Evolutionary conservation across 257 asterid species (phyloP).

Genomic region (Fraxinus quadrangulata): DNA sequence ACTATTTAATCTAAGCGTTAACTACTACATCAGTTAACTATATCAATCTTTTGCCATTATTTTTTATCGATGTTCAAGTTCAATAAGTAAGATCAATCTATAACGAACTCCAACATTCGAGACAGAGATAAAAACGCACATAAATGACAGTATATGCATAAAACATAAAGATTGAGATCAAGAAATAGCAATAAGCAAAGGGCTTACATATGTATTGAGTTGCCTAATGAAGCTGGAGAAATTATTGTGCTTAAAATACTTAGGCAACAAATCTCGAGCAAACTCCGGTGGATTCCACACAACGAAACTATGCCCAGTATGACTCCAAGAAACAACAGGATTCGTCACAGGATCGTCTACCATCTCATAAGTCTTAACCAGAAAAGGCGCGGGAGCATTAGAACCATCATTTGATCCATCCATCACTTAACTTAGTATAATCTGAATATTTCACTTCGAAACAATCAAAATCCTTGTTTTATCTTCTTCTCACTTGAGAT

Average conservation of each 20-base stretch:
- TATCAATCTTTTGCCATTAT: not conserved
- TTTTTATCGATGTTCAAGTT: not conserved
- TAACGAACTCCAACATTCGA: not conserved
- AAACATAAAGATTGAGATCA: not conserved
- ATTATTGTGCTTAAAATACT: slow-evolving; percentile 88
- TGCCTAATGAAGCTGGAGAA: slow-evolving; percentile 94
- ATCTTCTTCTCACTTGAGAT: not conserved
- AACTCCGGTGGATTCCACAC: slow-evolving; percentile 95
- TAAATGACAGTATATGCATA: not conserved
- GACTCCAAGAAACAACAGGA: slow-evolving; percentile 80
- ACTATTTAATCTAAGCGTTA: not conserved
- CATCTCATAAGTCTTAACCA: slow-evolving; percentile 85
- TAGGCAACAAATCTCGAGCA: slow-evolving; percentile 79
- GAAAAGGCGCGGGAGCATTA: slow-evolving; percentile 79
- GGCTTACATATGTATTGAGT: slow-evolving; percentile 88
- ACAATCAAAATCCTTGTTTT: not conserved
- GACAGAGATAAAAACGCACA: not conserved
- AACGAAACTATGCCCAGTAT: slow-evolving; percentile 60
- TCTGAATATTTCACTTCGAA: not conserved
- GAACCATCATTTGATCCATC: slow-evolving; percentile 65
- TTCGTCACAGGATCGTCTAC: slow-evolving; percentile 67
- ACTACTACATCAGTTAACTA: not conserved
- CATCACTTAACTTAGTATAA: slow-evolving; percentile 37
- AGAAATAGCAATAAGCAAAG: slow-evolving; percentile 16
- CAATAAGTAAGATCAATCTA: not conserved